Base-by-base conservation (phyloP, 2,329 filamentous ascomycete species). In the Penicillium sp. region DNA sequence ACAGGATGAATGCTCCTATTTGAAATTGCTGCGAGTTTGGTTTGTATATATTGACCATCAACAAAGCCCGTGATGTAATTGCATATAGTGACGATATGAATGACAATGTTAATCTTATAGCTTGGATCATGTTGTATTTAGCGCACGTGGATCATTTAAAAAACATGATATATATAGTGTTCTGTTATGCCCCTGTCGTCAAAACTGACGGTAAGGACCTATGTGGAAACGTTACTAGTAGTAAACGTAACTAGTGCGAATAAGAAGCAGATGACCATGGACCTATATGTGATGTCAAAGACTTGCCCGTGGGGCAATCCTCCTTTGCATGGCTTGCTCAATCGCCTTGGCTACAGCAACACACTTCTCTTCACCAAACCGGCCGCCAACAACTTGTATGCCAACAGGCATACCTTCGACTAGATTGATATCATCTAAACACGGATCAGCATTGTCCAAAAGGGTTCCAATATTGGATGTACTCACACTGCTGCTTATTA, bases 391-490 rank as follows among this genome's bases (percentile, higher is more conserved):
- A 43, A 75, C 62, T 58, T 75, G 73, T 19, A 75, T 56, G 6
- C 72, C 65, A 17, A 75, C 68, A 12, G 73, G 73, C 68, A 74
- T 71, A 25, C 68, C 68, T 27, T 73, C 61, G 2, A 74, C 66
- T 1, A 74, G 49, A 19, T 73, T 52, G 6, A 71, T 57, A 61
- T 73, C 69, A 65, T 73, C 70, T 72, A 47, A 25, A 45, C 12
- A 17, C 12, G 27, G n/a, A 27, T 48, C 6, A 56, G 38, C 5
- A 56, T 25, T 0, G 4, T 10, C 1, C 4, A 0, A 12, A 8
- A 25, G 43, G 0, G 0, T 19, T 9, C 9, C 2, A 12, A 50
- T 13, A 3, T 12, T 3, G 10, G 6, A 6, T 10, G 5, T 41
- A 58, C 63, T 68, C 54, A 71, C 71, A 74, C 52, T 72, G 69